These are phyloP conservation scores for Pittosporum tobira DNA, from an alignment of 129 eudicot genomes.

Conservation along the genomic window DNA sequence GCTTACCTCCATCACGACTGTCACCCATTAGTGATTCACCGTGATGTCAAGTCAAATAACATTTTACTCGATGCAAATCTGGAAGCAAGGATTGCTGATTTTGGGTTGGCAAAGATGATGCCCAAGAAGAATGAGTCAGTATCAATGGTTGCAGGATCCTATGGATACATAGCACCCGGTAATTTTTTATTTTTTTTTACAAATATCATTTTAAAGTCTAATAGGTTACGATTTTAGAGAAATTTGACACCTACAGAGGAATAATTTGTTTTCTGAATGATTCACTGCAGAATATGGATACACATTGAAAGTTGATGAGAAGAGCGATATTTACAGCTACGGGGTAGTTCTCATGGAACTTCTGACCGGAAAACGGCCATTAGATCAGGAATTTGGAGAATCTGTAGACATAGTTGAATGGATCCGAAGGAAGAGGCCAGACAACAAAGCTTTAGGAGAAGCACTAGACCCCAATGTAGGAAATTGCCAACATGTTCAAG, in stretches of 20 bases:
- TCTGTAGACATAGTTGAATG: slow-evolving; percentile 66
- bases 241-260: background rate
- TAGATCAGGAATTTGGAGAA: slow-evolving; percentile 66
- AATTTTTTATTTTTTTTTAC: slow-evolving; percentile 18
- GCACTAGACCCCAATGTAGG: slow-evolving; percentile 60
- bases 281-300: slow-evolving; percentile 70
- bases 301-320: slow-evolving; percentile 84
- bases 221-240: background rate
- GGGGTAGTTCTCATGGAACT: slow-evolving; percentile 90
- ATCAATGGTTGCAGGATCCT: slow-evolving; percentile 86
- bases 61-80: slow-evolving; percentile 67
- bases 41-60: slow-evolving; percentile 81
- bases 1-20: slow-evolving; percentile 90
- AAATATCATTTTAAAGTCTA: background rate
- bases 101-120: slow-evolving; percentile 82
- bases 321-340: slow-evolving; percentile 81
- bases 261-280: background rate
- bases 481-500: slow-evolving; percentile 64
- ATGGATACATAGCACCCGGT: slow-evolving; percentile 97
- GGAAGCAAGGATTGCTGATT: slow-evolving; percentile 81
- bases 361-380: slow-evolving; percentile 57
- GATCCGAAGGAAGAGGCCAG: slow-evolving; percentile 48
- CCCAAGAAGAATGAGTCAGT: slow-evolving; percentile 75
- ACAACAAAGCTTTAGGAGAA: slow-evolving; percentile 47
- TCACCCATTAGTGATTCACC: slow-evolving; percentile 74